Conservation (phyloP, 352 stramenopile species). For the Thraustotheca clavata region DNA sequence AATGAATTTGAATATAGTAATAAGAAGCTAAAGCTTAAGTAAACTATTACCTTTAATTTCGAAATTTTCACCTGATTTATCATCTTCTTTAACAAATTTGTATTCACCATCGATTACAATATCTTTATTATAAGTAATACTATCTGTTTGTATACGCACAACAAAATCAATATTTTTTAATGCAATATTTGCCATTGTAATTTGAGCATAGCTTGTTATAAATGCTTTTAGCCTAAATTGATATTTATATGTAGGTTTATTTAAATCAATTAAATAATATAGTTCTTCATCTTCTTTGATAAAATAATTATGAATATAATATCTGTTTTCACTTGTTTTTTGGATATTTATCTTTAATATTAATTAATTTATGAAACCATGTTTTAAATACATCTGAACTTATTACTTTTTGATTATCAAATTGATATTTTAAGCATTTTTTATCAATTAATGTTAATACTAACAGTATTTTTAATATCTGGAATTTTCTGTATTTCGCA, state of each 20-base stretch:
- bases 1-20: constrained; percentile 14
- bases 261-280: constrained; percentile 15
- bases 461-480: too few species aligned
- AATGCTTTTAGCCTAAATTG: constrained; percentile 20
- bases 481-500: too few species aligned
- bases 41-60: constrained; percentile 7
- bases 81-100: constrained; percentile 18
- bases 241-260: constrained; percentile 17
- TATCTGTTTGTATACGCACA: constrained; percentile 10
- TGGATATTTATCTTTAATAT: constrained; percentile 6
- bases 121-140: constrained; percentile 12
- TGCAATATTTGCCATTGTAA: constrained; percentile 8
- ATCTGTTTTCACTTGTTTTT: constrained; percentile 13
- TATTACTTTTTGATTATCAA: neutral
- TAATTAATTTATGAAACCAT: constrained; percentile 10
- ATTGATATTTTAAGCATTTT: constrained; percentile 19
- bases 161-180: constrained; percentile 15
- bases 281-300: neutral
- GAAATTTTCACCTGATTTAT: constrained; percentile 10
- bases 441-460: constrained; percentile 16
- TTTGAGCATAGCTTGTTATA: neutral
- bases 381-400: neutral
- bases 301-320: constrained; percentile 2
- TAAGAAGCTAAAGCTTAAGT: constrained; percentile 11
- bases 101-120: constrained; percentile 15